Evolutionary conservation across 768 basidiomycete species (phyloP).

Genomic region (Rossbeevera mucosa): DNA sequence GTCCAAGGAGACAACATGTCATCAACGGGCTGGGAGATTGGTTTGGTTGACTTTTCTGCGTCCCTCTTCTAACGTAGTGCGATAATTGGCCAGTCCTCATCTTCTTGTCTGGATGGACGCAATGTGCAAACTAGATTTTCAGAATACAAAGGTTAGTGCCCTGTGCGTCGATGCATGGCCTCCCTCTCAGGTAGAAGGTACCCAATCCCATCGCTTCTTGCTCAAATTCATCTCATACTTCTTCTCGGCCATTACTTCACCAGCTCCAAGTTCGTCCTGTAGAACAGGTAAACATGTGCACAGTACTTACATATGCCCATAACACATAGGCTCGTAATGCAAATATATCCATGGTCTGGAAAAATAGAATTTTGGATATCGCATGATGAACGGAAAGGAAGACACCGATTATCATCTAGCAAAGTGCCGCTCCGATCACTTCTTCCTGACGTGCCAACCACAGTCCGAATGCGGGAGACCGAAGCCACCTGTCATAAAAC

Average conservation of each 20-base stretch:
- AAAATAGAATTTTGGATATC: not conserved
- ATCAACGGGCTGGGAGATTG: constrained; percentile 20
- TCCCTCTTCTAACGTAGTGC: too few relatives aligned
- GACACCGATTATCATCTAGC: not conserved
- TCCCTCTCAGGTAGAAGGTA: constrained; percentile 7
- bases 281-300: not conserved
- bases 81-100: too few relatives aligned
- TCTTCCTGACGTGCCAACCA: constrained; percentile 79
- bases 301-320: not conserved
- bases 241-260: not conserved
- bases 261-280: not conserved
- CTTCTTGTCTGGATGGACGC: constrained; percentile 21
- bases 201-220: not conserved
- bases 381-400: not conserved
- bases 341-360: not conserved
- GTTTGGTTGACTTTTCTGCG: too few relatives aligned
- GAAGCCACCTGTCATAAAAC: constrained; percentile 76
- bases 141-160: constrained; percentile 19
- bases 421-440: constrained; percentile 47
- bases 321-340: not conserved
- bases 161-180: constrained; percentile 25
- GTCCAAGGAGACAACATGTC: constrained; percentile 22
- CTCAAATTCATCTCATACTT: not conserved
- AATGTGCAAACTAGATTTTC: constrained; percentile 22
- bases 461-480: constrained; percentile 70